These are phyloP conservation scores for Sporothrix euskadiensis DNA, from an alignment of 2,329 filamentous ascomycete genomes.

Conservation along the genomic window DNA sequence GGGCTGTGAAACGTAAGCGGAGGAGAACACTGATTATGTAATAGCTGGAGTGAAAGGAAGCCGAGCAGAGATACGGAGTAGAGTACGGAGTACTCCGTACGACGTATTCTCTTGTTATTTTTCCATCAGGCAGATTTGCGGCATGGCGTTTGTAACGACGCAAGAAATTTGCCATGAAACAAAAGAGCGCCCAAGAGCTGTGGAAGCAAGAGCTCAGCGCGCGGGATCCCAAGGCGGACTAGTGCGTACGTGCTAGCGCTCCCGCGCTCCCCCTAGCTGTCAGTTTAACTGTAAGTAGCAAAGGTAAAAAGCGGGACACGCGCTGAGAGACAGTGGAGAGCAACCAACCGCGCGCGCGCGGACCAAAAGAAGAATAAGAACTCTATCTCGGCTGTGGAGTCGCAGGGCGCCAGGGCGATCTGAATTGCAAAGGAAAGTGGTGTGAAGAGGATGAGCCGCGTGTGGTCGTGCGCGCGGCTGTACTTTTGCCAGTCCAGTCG, in stretches of 20 bases:
- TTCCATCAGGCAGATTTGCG: background rate
- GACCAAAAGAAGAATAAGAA: slow-evolving; percentile 8
- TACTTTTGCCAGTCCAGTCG: background rate
- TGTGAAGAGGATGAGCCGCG: background rate
- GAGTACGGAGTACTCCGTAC: too few species aligned
- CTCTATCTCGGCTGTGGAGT: background rate
- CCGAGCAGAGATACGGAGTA: background rate
- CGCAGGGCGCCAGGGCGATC: background rate
- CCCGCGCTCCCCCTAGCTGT: background rate
- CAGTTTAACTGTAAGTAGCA: background rate
- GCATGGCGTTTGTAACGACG: background rate
- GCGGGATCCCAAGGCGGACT: slow-evolving; percentile 25
- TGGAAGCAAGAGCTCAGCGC: background rate
- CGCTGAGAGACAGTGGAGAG: background rate
- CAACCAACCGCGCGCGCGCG: slow-evolving; percentile 10
- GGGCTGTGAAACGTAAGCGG: background rate
- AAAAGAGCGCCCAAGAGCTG: background rate
- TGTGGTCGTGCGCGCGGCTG: background rate
- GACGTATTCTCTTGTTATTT: background rate
- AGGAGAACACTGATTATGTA: background rate
- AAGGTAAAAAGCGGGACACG: background rate
- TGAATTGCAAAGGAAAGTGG: background rate
- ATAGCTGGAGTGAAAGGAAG: background rate
- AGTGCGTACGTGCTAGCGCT: background rate
- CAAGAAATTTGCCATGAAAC: background rate